These are phyloP conservation scores for Saccharomycopsis amapae DNA, from an alignment of 805 yeast genomes.

Conservation along the genomic window DNA sequence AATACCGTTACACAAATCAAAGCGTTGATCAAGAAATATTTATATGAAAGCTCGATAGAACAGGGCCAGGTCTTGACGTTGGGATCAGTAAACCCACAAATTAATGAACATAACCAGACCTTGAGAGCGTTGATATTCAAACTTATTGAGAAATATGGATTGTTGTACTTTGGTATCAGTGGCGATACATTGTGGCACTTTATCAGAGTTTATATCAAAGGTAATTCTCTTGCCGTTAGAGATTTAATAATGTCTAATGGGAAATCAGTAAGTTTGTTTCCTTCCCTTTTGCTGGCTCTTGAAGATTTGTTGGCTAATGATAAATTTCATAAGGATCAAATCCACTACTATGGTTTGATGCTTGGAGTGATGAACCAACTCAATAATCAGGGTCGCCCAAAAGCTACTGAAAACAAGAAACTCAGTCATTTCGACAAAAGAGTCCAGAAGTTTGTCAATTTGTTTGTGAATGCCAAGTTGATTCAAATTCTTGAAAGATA, in stretches of 20 bases:
- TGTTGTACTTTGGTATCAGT: constrained; percentile 47
- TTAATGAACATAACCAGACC: constrained; percentile 41
- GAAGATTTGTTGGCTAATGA: constrained; percentile 40
- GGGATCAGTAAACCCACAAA: constrained; percentile 69
- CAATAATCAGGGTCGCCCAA: not conserved
- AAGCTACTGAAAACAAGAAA: constrained; percentile 2
- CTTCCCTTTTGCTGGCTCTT: constrained; percentile 32
- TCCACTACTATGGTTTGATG: constrained; percentile 38
- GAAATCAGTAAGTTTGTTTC: constrained; percentile 33
- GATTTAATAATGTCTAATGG: constrained; percentile 32
- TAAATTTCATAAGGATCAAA: constrained; percentile 40
- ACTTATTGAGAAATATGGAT: constrained; percentile 44
- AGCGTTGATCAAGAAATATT: constrained; percentile 47
- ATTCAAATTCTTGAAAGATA: constrained; percentile 49
- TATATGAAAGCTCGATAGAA: constrained; percentile 57
- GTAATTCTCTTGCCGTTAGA: constrained; percentile 39
- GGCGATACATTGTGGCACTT: constrained; percentile 64
- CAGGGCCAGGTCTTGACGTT: constrained; percentile 53
- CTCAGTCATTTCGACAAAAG: constrained; percentile 1
- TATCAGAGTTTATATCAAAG: constrained; percentile 43
- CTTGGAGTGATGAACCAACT: constrained; percentile 25
- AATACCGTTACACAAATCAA: constrained; percentile 52
- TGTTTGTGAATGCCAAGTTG: constrained; percentile 52
- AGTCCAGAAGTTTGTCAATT: constrained; percentile 39
- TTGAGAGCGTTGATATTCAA: constrained; percentile 45